These are phyloP conservation scores for Inga laurina DNA, from an alignment of 306 rosid species.

Conservation along the genomic window DNA sequence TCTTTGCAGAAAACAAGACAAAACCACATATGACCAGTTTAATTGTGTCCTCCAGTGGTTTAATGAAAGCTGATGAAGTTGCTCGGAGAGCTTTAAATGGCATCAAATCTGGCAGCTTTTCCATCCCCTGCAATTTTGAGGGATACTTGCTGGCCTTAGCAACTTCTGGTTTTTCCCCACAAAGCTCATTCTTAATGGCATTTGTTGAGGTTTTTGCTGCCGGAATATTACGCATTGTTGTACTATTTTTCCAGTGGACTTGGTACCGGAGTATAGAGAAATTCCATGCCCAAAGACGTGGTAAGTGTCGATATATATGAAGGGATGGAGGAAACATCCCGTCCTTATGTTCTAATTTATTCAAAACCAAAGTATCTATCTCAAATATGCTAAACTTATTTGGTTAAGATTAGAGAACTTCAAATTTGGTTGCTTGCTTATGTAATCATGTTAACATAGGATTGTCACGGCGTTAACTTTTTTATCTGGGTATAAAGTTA, in stretches of 20 bases:
- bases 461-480: neutral
- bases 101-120: conserved; percentile 69
- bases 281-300: conserved; percentile 53
- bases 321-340: conserved; percentile 12
- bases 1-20: conserved; percentile 66
- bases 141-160: conserved; percentile 66
- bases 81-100: conserved; percentile 80
- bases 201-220: conserved; percentile 70
- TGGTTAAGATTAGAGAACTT: neutral
- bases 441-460: neutral
- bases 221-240: conserved; percentile 58
- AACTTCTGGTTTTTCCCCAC: conserved; percentile 89
- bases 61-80: conserved; percentile 83
- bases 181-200: conserved; percentile 82
- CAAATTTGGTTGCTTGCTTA: neutral
- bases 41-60: conserved; percentile 68
- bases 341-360: neutral
- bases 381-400: neutral
- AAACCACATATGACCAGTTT: conserved; percentile 71
- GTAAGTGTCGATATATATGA: conserved; percentile 43
- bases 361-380: neutral
- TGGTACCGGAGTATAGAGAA: conserved; percentile 83
- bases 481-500: conserved; percentile 3
- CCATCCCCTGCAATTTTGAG: conserved; percentile 78
- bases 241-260: conserved; percentile 72